Evolutionary conservation across 1,284 basidiomycete genomes (phyloP).

Genomic region (Amylostereum areolatum): DNA sequence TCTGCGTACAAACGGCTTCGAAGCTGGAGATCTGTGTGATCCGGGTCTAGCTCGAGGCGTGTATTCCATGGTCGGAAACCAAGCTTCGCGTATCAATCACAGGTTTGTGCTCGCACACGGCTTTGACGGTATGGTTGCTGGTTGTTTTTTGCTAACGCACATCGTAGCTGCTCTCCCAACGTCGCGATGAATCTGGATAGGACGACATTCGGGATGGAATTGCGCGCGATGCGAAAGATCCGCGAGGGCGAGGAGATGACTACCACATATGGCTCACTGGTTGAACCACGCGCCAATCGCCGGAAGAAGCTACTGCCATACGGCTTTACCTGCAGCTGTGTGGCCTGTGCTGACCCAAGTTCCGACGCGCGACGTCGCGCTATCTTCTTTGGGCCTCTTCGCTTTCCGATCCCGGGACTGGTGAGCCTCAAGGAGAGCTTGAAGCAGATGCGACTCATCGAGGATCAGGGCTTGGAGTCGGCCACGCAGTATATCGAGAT

Average conservation of each 20-base stretch:
- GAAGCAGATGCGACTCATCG: too few relatives aligned
- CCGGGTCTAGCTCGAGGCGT: slow-evolving; percentile 5
- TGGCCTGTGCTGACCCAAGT: too few relatives aligned
- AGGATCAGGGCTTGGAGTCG: too few relatives aligned
- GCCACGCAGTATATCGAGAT: too few relatives aligned
- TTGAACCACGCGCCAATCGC: neutral
- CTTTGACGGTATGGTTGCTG: too few relatives aligned
- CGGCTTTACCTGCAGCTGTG: too few relatives aligned
- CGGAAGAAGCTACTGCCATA: too few relatives aligned
- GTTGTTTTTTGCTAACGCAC: neutral
- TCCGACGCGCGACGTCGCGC: too few relatives aligned
- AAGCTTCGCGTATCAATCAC: neutral
- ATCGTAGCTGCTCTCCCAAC: neutral
- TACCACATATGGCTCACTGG: neutral
- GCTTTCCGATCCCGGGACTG: too few relatives aligned
- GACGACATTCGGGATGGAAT: slow-evolving; percentile 1
- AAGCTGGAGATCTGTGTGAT: slow-evolving; percentile 11
- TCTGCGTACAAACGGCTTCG: slow-evolving; percentile 19
- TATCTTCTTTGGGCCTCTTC: too few relatives aligned
- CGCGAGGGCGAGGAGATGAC: slow-evolving; percentile 6
- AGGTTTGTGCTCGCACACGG: too few relatives aligned
- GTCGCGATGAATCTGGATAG: neutral
- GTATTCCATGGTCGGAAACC: neutral
- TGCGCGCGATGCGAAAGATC: slow-evolving; percentile 3
- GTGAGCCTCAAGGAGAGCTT: too few relatives aligned